Base-by-base conservation (phyloP, 352 stramenopile genomes). In the Phytopythium sindhum region DNA sequence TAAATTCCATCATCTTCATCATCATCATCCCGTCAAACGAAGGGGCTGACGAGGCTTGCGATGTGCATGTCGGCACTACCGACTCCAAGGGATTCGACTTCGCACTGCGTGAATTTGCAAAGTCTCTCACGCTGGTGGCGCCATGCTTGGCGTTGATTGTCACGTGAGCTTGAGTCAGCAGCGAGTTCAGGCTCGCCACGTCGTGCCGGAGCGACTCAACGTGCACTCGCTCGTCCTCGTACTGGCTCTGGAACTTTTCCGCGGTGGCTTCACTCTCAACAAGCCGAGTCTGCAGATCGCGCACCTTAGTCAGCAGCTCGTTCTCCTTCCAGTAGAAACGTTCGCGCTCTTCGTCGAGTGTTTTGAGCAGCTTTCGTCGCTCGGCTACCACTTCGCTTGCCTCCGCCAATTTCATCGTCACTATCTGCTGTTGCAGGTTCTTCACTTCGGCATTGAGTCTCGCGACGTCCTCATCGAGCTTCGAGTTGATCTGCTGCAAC, bases 211-310 rank as follows among this genome's bases (percentile, higher is more conserved):
- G 55, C 1, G 82, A 77, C 51, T 88, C 78, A 0, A 90, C 81
- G 33, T 92, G 84, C 0, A 91, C 60, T 35, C 84, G 84, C 60
- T 95, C 86, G 54, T 93, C 86, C 56, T 95, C 86, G 45, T 81
- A 88, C 63, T 93, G 84, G 4, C 64, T 84, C 37, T 86, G 78
- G 42, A 78, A 91, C 31, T 87, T 90, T 29, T 89, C 75, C 1
- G 68, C 71, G 1, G 50, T 42, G 0, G 82, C 80, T 48, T 95
- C 82, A 24, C 68, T 74, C 57, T 90, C 81, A 0, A 64, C 78
- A 6, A 89, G 52, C 9, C 72, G 79, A 28, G 61, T 80, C 35
- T 86, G 74, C 4, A 87, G 39, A 1, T 91, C 82, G 6, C 74
- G 70, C 0, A 87, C 33, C 44, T 86, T 80, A 1, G 35, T 55